Conservation (phyloP, 1,139 yeast species). For the Arxiozyma heterogenica region DNA sequence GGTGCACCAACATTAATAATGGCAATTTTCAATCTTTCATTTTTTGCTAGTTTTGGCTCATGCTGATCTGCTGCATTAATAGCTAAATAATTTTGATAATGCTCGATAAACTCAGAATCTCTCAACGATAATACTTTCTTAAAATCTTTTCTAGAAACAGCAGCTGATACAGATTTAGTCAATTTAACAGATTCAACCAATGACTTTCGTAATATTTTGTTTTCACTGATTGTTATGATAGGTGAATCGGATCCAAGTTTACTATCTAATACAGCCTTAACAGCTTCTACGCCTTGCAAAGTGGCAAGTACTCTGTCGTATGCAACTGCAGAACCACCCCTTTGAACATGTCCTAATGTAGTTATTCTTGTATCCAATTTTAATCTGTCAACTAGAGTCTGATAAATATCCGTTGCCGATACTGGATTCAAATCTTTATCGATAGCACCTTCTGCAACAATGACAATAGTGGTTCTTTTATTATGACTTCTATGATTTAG, state of each 20-base stretch:
- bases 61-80: conserved; percentile 64
- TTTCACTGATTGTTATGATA: conserved; percentile 82
- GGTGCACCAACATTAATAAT: conserved; percentile 93
- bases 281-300: conserved; percentile 95
- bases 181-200: conserved; percentile 81
- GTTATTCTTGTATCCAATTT: conserved; percentile 93
- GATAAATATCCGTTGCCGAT: conserved; percentile 66
- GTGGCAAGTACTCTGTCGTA: conserved; percentile 86
- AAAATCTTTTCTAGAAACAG: conserved; percentile 71
- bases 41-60: conserved; percentile 38
- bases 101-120: conserved; percentile 83
- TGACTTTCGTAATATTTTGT: conserved; percentile 74
- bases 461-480: conserved; percentile 86
- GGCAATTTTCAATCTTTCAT: conserved; percentile 52
- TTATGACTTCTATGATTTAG: conserved; percentile 75
- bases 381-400: conserved; percentile 60
- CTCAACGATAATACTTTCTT: conserved; percentile 78
- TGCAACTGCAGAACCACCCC: conserved; percentile 98
- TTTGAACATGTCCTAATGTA: conserved; percentile 91
- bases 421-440: conserved; percentile 75
- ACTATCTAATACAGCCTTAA: conserved; percentile 77
- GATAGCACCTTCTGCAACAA: conserved; percentile 96
- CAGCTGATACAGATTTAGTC: conserved; percentile 79
- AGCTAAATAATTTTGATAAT: conserved; percentile 58
- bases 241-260: conserved; percentile 93